Conservation (phyloP, 164 flowering plant genomes). For the Buxus sempervirens region DNA sequence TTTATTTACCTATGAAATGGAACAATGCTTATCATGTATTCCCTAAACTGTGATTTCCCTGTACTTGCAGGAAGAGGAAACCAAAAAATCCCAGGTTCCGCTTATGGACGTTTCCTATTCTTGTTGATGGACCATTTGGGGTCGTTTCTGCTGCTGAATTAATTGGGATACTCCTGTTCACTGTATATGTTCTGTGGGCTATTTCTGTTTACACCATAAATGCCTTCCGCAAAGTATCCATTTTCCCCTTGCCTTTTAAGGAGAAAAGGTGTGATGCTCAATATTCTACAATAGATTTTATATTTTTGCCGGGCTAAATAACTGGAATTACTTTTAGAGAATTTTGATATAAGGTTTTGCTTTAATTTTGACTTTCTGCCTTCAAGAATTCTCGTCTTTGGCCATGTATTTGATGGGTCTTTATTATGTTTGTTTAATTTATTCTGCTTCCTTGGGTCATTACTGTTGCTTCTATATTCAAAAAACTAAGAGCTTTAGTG, state of each 20-base stretch:
- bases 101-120: constrained; percentile 87
- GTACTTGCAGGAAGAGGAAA: constrained; percentile 35
- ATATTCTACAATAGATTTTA: not conserved
- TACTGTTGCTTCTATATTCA: not conserved
- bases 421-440: not conserved
- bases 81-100: constrained; percentile 46
- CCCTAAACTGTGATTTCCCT: not conserved
- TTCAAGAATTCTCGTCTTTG: not conserved
- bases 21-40: not conserved
- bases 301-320: not conserved
- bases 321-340: not conserved
- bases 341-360: not conserved
- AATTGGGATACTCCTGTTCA: constrained; percentile 59
- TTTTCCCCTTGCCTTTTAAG: constrained; percentile 8
- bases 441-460: not conserved
- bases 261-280: constrained; percentile 27
- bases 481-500: not conserved
- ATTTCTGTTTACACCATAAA: constrained; percentile 33
- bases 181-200: constrained; percentile 59
- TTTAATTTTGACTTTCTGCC: not conserved
- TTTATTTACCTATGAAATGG: not conserved
- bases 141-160: constrained; percentile 87
- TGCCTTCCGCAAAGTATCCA: constrained; percentile 20
- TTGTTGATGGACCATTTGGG: constrained; percentile 87
- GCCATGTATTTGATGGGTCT: not conserved